Evolutionary conservation across 208 protist genomes (phyloP), one percentile per base, ranked within the genome.

Genomic region (Naegleria gruberi): DNA sequence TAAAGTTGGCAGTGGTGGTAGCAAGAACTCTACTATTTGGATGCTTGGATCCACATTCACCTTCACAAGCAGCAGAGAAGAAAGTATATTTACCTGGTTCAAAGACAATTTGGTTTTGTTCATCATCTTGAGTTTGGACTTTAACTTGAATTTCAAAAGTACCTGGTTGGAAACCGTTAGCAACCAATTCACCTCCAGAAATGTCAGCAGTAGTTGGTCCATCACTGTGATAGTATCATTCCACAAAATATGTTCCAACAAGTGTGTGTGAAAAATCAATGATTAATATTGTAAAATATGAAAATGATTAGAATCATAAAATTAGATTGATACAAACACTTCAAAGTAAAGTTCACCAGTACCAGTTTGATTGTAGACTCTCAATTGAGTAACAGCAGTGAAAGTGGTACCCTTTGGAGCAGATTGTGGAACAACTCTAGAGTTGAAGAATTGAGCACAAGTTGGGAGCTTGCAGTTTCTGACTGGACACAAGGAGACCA

Each of bases 351-450:
- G 12, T 90, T 92, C 84, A 77, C 92, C 92, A 89, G 92, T 93
- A 73, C 92, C 92, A 87, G 92, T 93, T 82, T 82, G 51, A 73
- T 88, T 92, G 87, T 41, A 89, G 65, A 92, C 65, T 57, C 51
- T 7, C 55, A 92, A 91, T 43, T 82, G n/a, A 42, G 90, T n/a
- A 30, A 42, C n/a, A 41, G 90, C 45, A 34, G 34, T 40, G 91
- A 93, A 93, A 17, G 57, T 89, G 41, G 91, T 91, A 84, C 91
- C 91, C 87, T 90, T 89, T 34, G 89, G 91, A 85, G 51, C 92
- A 42, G 7, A 43, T 15, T 45, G 26, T 89, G 92, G 92, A 81
- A 45, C 55, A 47, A 90, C 87, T 40, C 45, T 6, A 30, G 91
- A 34, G 30, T 91, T 30, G 30, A 34, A 4, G 88, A 93, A 90